phyloP scores from a whole-genome alignment of 1,284 basidiomycete species.

The Ceratobasidium sp. region DNA sequence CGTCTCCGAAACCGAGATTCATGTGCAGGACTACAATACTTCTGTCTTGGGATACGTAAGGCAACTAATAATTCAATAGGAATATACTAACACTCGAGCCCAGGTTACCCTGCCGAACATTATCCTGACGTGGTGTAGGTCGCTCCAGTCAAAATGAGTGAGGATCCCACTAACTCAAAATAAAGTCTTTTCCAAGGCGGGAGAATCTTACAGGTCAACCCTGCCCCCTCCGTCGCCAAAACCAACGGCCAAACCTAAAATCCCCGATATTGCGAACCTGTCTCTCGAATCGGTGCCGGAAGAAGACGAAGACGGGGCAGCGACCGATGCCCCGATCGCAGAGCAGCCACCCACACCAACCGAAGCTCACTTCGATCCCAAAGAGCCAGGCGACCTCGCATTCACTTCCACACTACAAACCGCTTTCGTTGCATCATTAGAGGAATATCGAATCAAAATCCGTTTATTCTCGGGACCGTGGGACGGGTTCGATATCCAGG shows the following conservation, averaged over 20 bases:
- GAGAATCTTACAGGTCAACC: conserved; percentile 51
- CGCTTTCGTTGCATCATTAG: conserved; percentile 69
- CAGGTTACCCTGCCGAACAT: conserved; percentile 83
- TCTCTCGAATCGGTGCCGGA: conserved; percentile 43
- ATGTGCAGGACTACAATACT: conserved; percentile 93
- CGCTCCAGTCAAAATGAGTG: background rate
- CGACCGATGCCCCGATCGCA: conserved; percentile 18
- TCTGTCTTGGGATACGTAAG: conserved; percentile 78
- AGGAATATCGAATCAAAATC: conserved; percentile 62
- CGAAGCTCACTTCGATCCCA: conserved; percentile 28
- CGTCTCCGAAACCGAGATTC: conserved; percentile 60
- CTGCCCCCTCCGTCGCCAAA: conserved; percentile 18
- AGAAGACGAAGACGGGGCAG: conserved; percentile 45
- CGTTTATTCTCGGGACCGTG: conserved; percentile 86
- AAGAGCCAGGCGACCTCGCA: conserved; percentile 60
- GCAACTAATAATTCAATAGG: background rate
- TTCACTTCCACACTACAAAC: conserved; percentile 67
- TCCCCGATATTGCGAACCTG: background rate
- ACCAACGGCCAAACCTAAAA: background rate
- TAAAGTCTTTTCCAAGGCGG: conserved; percentile 60
- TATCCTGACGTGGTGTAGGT: conserved; percentile 83
- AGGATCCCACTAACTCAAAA: background rate
- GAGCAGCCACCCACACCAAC: background rate
- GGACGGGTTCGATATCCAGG: conserved; percentile 59
- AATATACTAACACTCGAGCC: background rate